Evolutionary conservation across 78 protist species (phyloP).

Genomic region (Emiliania huxleyi): DNA sequence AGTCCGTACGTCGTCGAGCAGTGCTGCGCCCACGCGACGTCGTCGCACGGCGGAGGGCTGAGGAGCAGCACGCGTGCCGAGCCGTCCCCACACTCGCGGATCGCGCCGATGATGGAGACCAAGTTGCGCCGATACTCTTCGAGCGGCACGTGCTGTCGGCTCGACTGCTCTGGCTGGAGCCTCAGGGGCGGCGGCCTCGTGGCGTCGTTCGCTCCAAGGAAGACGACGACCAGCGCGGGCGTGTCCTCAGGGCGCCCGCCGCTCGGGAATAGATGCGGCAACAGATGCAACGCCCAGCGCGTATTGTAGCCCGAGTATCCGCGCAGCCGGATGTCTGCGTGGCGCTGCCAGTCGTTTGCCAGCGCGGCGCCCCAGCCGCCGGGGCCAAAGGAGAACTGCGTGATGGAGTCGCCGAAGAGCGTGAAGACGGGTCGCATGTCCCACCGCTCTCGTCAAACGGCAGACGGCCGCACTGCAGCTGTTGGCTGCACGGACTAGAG

Average conservation of each 20-base stretch:
- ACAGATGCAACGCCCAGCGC: neutral
- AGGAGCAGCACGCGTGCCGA: neutral
- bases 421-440: too few relatives aligned
- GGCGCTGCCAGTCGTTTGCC: neutral
- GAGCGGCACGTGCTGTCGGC: neutral
- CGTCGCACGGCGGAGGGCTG: neutral
- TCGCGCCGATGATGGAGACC: neutral
- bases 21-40: neutral
- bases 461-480: too few relatives aligned
- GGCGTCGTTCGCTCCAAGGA: constrained; percentile 24
- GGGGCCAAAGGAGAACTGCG: neutral
- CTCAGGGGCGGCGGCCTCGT: neutral
- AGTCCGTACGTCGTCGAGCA: too few relatives aligned
- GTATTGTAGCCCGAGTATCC: constrained; percentile 34
- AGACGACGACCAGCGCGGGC: constrained; percentile 10
- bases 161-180: neutral
- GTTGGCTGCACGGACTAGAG: too few relatives aligned
- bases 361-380: constrained; percentile 10
- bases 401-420: constrained; percentile 32
- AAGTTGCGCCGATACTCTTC: neutral
- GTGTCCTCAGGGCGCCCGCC: neutral
- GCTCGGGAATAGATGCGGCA: neutral
- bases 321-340: neutral
- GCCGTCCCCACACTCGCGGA: neutral
- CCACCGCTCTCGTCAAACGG: too few relatives aligned